Evolutionary conservation across 2,329 filamentous ascomycete species (phyloP).

Genomic region (Trichoderma citrinoviride): DNA sequence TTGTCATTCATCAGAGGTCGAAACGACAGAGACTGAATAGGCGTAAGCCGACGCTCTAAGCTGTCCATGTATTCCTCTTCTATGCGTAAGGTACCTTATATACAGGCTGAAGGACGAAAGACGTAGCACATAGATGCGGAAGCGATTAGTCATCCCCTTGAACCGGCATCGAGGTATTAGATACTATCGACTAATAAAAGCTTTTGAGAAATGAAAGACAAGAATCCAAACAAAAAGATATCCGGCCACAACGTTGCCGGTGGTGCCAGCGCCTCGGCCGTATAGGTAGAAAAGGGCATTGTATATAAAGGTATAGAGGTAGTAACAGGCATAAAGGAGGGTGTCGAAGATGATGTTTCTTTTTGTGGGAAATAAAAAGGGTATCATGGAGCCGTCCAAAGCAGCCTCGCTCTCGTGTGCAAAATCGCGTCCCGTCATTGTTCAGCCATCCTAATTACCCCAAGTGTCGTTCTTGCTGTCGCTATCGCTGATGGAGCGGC

Average conservation of each 20-base stretch:
- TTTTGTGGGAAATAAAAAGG: background rate
- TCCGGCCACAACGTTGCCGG: background rate
- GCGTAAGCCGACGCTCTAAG: background rate
- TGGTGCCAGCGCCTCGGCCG: background rate
- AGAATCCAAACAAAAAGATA: background rate
- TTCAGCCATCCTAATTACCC: background rate
- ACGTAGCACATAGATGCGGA: background rate
- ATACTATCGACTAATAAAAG: background rate
- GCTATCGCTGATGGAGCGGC: background rate
- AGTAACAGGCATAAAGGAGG: background rate
- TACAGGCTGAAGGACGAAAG: background rate
- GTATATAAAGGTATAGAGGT: background rate
- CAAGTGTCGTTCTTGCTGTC: background rate
- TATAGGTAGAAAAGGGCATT: no score
- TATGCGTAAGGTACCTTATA: no score
- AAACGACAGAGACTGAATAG: no score
- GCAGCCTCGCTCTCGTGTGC: background rate
- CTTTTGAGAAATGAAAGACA: background rate
- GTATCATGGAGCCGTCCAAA: constrained; percentile 1
- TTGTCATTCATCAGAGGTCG: no score
- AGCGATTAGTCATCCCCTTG: background rate
- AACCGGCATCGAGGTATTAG: background rate
- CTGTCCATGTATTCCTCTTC: background rate
- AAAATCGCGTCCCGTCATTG: background rate
- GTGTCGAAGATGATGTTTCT: background rate